Conservation (phyloP, 2,329 filamentous ascomycete genomes). For the Venturia nashicola region DNA sequence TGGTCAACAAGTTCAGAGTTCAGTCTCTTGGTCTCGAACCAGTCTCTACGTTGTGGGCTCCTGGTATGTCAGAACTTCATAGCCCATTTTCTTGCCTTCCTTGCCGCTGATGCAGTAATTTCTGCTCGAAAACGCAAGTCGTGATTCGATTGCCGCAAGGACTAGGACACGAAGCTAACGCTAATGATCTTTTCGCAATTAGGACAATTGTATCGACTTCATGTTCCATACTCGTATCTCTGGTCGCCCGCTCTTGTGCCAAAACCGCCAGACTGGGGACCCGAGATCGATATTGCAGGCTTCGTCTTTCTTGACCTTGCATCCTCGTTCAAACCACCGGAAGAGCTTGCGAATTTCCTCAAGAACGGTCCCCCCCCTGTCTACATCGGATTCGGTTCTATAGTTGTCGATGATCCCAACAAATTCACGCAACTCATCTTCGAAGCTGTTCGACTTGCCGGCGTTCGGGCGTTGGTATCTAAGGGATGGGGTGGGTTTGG, state of each 20-base stretch:
- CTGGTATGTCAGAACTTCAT: conserved; percentile 21
- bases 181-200: conserved; percentile 32
- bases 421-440: conserved; percentile 29
- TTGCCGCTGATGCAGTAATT: too few relatives aligned
- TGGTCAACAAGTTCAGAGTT: conserved; percentile 79
- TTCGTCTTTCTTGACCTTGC: conserved; percentile 25
- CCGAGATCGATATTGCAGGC: conserved; percentile 20
- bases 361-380: conserved; percentile 34
- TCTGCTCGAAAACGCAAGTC: too few relatives aligned
- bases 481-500: conserved; percentile 68
- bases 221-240: conserved; percentile 68
- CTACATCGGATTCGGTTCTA: conserved; percentile 30
- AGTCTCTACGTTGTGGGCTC: conserved; percentile 70
- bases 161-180: conserved; percentile 57
- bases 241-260: conserved; percentile 29
- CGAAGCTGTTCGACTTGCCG: conserved; percentile 50
- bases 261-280: conserved; percentile 33
- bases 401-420: conserved; percentile 30
- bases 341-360: conserved; percentile 36
- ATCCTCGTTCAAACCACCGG: conserved; percentile 20
- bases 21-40: conserved; percentile 63
- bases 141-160: too few relatives aligned
- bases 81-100: conserved; percentile 57
- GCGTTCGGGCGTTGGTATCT: conserved; percentile 58
- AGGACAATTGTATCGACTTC: conserved; percentile 38